phyloP scores from a whole-genome alignment of 2,329 filamentous ascomycete genomes.

The Hymenoscyphus repandus region DNA sequence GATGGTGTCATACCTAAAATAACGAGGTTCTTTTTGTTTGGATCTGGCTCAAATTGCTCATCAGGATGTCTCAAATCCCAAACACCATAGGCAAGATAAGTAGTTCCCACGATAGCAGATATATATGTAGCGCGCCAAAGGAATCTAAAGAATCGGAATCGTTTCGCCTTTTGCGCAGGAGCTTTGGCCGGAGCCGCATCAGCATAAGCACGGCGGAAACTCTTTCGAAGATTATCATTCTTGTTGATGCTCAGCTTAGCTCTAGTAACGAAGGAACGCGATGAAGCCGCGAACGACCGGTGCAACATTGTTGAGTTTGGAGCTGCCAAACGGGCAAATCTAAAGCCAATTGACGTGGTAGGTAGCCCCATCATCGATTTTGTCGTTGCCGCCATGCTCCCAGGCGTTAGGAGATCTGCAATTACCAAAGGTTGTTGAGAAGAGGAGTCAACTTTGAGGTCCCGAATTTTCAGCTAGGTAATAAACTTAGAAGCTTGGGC shows the following conservation, averaged over 20 bases:
- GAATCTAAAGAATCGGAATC: conserved; percentile 70
- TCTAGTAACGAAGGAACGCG: conserved; percentile 20
- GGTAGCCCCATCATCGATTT: conserved; percentile 30
- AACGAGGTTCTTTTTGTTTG: conserved; percentile 93
- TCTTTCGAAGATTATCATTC: conserved; percentile 30
- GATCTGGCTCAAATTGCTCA: conserved; percentile 74
- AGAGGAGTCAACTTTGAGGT: not conserved
- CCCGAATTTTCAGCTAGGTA: not conserved
- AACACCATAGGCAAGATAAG: conserved; percentile 72
- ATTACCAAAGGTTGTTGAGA: conserved; percentile 16
- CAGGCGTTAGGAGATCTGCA: not conserved
- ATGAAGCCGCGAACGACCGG: conserved; percentile 26
- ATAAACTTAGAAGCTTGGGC: not conserved
- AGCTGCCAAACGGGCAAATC: conserved; percentile 2
- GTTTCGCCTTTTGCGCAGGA: conserved; percentile 46
- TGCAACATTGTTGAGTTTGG: conserved; percentile 15
- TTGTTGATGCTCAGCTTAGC: conserved; percentile 21
- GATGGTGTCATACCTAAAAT: conserved; percentile 63
- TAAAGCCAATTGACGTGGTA: conserved; percentile 28
- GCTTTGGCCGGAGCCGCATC: conserved; percentile 28
- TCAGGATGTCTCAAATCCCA: conserved; percentile 77
- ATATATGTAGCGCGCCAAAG: conserved; percentile 79
- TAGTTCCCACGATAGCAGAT: conserved; percentile 62
- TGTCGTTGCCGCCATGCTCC: conserved; percentile 28
- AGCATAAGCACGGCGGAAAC: conserved; percentile 40